Base-by-base conservation (phyloP, 106 monocot genomes). In the Allium cepa region DNA sequence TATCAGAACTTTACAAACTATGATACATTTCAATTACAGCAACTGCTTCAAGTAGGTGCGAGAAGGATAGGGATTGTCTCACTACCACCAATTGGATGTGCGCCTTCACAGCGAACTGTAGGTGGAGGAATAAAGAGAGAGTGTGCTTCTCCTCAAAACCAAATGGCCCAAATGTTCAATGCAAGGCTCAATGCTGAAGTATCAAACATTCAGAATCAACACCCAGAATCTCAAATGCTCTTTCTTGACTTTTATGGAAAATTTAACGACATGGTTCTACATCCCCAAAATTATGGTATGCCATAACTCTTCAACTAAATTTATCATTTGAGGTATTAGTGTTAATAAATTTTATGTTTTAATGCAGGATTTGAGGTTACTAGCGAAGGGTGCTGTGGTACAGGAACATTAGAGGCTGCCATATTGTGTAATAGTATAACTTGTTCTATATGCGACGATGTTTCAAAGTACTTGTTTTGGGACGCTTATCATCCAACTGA, bases 31-130 rank as follows among this genome's bases (percentile, higher is more conserved):
- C 36, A 36, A 36, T 59, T 15, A 15, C 3, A 59, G 59, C 7
- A 59, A 59, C 59, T 59, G 9, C 9, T 59, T 22, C n/a, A 59
- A 9, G n/a, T 18, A 74, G 85, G 53, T 46, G 85, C 80, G 17
- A 53, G 66, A 17, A 77, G 50, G 62, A 69, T 85, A 17, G 71
- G 26, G 1, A 56, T 85, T 47, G 74, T 85, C 48, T 69, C 77
- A 9, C 49, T 85, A 26, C 80, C 85, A 8, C 85, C 85, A 45
- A 51, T 85, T 36, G 85, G 85, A 11, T 85, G 85, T 57, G 60
- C 81, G 11, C 85, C 85, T 47, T 77, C 80, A 7, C 80, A 85
- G 46, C 60, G 77, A 51, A 78, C 80, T 1, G 22, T 75, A 7
- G 64, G 26, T 17, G 82, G 82, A 26, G 82, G 79, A 8, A 26